These are phyloP conservation scores for Neopestalotiopsis sp. DNA, from an alignment of 2,329 filamentous ascomycete species.

Conservation along the genomic window DNA sequence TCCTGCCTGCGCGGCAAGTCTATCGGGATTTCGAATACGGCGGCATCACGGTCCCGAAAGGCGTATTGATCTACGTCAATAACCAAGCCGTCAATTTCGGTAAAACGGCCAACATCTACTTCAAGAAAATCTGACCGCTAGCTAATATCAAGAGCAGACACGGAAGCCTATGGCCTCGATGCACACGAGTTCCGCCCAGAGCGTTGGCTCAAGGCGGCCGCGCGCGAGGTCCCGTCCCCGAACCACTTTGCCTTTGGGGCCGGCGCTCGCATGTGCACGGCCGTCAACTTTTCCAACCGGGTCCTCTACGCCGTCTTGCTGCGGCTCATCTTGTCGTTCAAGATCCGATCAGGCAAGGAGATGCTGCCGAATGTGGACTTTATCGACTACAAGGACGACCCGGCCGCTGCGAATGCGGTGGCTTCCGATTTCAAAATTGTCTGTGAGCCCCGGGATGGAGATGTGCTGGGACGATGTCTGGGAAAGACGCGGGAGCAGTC, in stretches of 20 bases:
- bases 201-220: conserved; percentile 20
- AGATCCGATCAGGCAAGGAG: conserved; percentile 22
- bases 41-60: not conserved
- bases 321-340: conserved; percentile 27
- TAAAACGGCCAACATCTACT: not conserved
- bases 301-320: conserved; percentile 29
- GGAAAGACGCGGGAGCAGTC: not conserved
- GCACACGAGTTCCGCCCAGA: conserved; percentile 20
- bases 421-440: conserved; percentile 7
- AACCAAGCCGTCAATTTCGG: not conserved
- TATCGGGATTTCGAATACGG: not conserved
- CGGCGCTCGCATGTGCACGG: conserved; percentile 12
- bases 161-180: conserved; percentile 3
- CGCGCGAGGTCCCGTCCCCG: not conserved
- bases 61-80: conserved; percentile 1
- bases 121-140: too few species aligned
- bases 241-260: conserved; percentile 15
- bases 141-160: not conserved
- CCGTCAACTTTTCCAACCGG: conserved; percentile 27
- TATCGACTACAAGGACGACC: conserved; percentile 24
- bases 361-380: conserved; percentile 23
- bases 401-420: conserved; percentile 15
- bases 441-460: conserved; percentile 6
- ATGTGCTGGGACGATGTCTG: not conserved
- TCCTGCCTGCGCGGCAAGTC: not conserved